Conservation (phyloP, 2,329 filamentous ascomycete species). For the Colletotrichum magnum region DNA sequence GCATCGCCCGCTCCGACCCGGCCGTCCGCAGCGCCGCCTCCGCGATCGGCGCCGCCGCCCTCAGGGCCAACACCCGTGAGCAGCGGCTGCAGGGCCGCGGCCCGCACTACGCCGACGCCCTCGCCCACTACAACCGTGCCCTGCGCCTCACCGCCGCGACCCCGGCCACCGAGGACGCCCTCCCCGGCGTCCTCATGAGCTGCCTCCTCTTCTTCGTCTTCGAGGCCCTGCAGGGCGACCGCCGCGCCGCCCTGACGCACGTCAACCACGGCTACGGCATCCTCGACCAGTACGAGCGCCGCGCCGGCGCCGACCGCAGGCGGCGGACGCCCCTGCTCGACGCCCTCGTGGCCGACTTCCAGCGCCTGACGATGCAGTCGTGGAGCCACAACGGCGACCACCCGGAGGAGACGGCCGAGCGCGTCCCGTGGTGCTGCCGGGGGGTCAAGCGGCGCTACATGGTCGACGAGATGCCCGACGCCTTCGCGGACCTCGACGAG, state of each 20-base stretch:
- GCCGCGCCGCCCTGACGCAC: slow-evolving; percentile 56
- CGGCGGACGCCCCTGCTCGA: slow-evolving; percentile 13
- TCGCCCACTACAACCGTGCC: slow-evolving; percentile 31
- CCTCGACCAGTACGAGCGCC: slow-evolving; percentile 20
- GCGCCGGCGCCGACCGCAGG: not conserved
- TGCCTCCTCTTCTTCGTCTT: slow-evolving; percentile 59
- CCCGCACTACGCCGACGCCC: slow-evolving; percentile 15
- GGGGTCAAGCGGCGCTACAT: slow-evolving; percentile 21
- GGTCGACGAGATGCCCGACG: slow-evolving; percentile 34
- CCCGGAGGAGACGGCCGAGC: slow-evolving; percentile 4
- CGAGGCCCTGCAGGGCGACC: slow-evolving; percentile 56
- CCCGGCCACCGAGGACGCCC: slow-evolving; percentile 10
- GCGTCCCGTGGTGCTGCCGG: slow-evolving; percentile 34
- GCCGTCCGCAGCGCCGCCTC: slow-evolving; percentile 56
- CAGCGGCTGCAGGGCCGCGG: slow-evolving; percentile 23
- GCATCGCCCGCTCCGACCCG: slow-evolving; percentile 30
- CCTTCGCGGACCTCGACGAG: slow-evolving; percentile 23
- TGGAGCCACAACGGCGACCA: slow-evolving; percentile 35
- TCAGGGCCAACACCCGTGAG: slow-evolving; percentile 23
- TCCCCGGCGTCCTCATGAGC: slow-evolving; percentile 47
- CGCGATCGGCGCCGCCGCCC: slow-evolving; percentile 52
- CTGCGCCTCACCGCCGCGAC: slow-evolving; percentile 15
- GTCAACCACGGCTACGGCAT: slow-evolving; percentile 50
- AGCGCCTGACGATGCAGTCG: slow-evolving; percentile 35
- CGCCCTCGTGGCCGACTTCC: slow-evolving; percentile 27